A percentile compares a stretch with the other conserved stretches of the same genome.
Conservation (phyloP, 768 basidiomycete genomes). For the Naganishia vishniacii region DNA sequence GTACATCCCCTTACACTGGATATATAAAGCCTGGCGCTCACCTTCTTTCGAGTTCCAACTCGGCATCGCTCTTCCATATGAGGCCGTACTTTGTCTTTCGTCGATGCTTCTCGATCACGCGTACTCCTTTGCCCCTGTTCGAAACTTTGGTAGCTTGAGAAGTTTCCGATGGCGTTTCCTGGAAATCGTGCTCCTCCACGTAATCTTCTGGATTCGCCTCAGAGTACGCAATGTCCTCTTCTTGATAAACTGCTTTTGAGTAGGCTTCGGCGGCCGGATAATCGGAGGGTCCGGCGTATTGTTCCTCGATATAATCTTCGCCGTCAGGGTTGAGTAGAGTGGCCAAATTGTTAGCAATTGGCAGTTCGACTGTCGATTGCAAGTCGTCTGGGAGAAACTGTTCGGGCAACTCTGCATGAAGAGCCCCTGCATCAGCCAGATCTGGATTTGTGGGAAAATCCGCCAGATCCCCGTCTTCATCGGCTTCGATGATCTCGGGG, state of each 20-base stretch:
- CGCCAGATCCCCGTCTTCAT: not conserved
- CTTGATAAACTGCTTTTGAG: not conserved
- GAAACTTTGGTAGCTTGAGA: not conserved
- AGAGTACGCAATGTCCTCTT: not conserved
- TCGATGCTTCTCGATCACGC: constrained; percentile 21
- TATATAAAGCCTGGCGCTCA: not conserved
- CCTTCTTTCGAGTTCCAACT: constrained; percentile 19
- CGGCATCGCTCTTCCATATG: constrained; percentile 18
- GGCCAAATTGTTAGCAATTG: not conserved
- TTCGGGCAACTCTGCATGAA: not conserved
- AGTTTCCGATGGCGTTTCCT: not conserved
- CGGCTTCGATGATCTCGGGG: not conserved
- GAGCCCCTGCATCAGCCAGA: not conserved
- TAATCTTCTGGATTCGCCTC: constrained; percentile 7
- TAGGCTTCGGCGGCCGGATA: not conserved
- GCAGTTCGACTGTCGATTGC: not conserved
- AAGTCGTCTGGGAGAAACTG: constrained; percentile 6
- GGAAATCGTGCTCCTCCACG: not conserved
- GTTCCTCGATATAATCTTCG: constrained; percentile 2
- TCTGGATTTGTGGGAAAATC: not conserved
- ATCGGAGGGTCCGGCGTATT: not conserved
- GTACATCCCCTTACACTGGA: not conserved
- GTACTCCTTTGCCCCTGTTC: constrained; percentile 12
- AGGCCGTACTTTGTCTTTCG: constrained; percentile 22
- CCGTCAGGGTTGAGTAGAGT: constrained; percentile 1